Conservation (phyloP, 2,329 filamentous ascomycete genomes). For the Huntiella moniliformis region DNA sequence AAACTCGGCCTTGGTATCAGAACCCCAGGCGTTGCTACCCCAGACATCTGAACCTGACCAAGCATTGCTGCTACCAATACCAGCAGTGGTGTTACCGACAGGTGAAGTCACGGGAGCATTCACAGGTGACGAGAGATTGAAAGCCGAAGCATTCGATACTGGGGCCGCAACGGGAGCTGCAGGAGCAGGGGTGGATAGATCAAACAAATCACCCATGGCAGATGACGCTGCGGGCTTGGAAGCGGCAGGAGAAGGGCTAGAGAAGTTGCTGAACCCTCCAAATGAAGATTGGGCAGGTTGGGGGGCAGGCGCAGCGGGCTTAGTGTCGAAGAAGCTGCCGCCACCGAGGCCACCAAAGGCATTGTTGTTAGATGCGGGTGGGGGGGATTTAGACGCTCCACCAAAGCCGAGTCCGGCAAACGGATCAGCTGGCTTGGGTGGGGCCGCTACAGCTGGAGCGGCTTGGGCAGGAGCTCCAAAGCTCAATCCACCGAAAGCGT, state of each 20-base stretch:
- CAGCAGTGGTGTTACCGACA: constrained; percentile 13
- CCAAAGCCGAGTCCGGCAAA: constrained; percentile 41
- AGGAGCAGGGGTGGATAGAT: constrained; percentile 41
- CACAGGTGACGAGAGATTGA: constrained; percentile 43
- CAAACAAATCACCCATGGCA: constrained; percentile 63
- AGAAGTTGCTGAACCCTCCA: constrained; percentile 48
- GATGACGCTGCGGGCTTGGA: constrained; percentile 31
- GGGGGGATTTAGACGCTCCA: constrained; percentile 17
- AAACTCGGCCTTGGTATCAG: constrained; percentile 29
- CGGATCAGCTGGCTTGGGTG: constrained; percentile 30
- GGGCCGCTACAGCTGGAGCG: constrained; percentile 17
- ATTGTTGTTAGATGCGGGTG: constrained; percentile 19
- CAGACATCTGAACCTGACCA: constrained; percentile 51
- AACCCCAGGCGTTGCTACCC: constrained; percentile 72
- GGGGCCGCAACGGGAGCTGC: constrained; percentile 26
- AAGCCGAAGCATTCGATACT: constrained; percentile 43
- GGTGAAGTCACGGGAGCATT: constrained; percentile 22
- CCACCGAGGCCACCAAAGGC: constrained; percentile 40
- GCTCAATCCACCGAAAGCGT: constrained; percentile 45
- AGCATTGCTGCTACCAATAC: constrained; percentile 22
- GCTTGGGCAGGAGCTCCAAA: constrained; percentile 17
- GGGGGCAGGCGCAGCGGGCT: constrained; percentile 23
- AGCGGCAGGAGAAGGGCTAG: constrained; percentile 26
- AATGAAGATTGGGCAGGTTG: constrained; percentile 32
- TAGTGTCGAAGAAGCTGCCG: constrained; percentile 67